A percentile compares a stretch with the other conserved stretches of the same genome.
phyloP scores from a whole-genome alignment of 208 protist species.

The Herpetomonas tarakana region DNA sequence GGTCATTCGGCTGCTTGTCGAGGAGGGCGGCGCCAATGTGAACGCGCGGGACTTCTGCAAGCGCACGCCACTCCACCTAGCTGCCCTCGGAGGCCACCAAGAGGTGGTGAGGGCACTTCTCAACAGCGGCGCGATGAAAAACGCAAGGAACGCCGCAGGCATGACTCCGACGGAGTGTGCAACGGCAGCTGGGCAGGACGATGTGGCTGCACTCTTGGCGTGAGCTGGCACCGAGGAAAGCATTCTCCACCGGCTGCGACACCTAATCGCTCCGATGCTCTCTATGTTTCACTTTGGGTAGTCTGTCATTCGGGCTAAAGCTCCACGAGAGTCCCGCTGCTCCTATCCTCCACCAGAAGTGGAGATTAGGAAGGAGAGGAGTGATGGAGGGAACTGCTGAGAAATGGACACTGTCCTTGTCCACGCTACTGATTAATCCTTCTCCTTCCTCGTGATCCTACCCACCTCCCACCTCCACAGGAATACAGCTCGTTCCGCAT shows the following conservation, averaged over 20 bases:
- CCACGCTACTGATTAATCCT: too few species aligned
- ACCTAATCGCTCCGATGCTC: too few species aligned
- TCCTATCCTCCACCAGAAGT: too few species aligned
- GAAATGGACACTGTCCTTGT: too few species aligned
- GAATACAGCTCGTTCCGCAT: too few species aligned
- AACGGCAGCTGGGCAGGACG: constrained; percentile 24
- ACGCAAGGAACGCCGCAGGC: constrained; percentile 54
- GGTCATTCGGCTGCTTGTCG: constrained; percentile 35
- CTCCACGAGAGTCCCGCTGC: too few species aligned
- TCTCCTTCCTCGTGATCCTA: too few species aligned
- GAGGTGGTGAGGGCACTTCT: constrained; percentile 42
- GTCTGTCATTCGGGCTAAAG: too few species aligned
- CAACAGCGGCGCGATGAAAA: constrained; percentile 34
- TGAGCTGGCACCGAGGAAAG: constrained; percentile 1
- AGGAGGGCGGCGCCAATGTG: constrained; percentile 59
- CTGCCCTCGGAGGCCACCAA: constrained; percentile 39
- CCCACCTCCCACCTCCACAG: too few species aligned
- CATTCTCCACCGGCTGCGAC: constrained; percentile 2
- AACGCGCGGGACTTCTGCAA: constrained; percentile 57
- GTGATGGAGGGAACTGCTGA: too few species aligned
- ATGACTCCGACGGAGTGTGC: constrained; percentile 65
- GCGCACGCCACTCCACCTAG: constrained; percentile 82
- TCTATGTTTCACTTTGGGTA: too few species aligned
- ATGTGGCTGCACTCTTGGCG: constrained; percentile 27
- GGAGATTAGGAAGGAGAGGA: too few species aligned